A percentile compares a stretch with the other conserved stretches of the same genome.
Conservation (phyloP, 495 filamentous ascomycete species). For the Podospora didyma region DNA sequence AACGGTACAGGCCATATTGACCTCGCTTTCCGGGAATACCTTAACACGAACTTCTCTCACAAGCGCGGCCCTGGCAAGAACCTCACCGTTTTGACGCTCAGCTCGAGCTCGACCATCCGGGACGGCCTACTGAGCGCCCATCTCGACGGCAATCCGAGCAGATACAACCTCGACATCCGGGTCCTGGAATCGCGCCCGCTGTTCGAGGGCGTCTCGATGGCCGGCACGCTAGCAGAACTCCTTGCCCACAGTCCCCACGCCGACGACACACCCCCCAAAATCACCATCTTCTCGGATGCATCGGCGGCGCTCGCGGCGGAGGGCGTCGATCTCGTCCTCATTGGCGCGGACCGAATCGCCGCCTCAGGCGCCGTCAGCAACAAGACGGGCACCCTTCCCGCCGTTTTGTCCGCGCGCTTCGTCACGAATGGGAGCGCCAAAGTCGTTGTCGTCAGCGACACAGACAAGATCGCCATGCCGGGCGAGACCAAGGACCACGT, state of each 20-base stretch:
- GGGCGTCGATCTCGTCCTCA: constrained; percentile 48
- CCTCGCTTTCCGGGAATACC: constrained; percentile 24
- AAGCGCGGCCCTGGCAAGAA: constrained; percentile 17
- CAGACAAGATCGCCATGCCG: constrained; percentile 55
- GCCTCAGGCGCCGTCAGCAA: constrained; percentile 56
- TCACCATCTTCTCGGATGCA: constrained; percentile 60
- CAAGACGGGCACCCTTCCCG: constrained; percentile 61
- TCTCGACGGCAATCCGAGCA: too few species aligned
- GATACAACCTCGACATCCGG: constrained; percentile 45
- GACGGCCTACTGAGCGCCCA: constrained; percentile 19
- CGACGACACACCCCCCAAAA: constrained; percentile 19
- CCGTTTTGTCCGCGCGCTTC: constrained; percentile 46
- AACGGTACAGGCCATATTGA: constrained; percentile 32
- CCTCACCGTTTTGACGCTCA: constrained; percentile 53
- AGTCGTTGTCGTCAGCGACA: constrained; percentile 52
- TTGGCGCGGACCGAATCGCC: constrained; percentile 62
- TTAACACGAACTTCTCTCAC: constrained; percentile 13
- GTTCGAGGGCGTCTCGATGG: constrained; percentile 59
- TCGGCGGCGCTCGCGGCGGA: constrained; percentile 48
- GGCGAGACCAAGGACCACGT: constrained; percentile 29
- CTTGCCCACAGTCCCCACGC: constrained; percentile 18
- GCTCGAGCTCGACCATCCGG: constrained; percentile 57
- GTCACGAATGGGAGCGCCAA: constrained; percentile 31
- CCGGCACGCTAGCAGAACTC: constrained; percentile 39
- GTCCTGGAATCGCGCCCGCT: constrained; percentile 64